Conservation (phyloP, 2,329 filamentous ascomycete genomes). For the Diaporthe citri region DNA sequence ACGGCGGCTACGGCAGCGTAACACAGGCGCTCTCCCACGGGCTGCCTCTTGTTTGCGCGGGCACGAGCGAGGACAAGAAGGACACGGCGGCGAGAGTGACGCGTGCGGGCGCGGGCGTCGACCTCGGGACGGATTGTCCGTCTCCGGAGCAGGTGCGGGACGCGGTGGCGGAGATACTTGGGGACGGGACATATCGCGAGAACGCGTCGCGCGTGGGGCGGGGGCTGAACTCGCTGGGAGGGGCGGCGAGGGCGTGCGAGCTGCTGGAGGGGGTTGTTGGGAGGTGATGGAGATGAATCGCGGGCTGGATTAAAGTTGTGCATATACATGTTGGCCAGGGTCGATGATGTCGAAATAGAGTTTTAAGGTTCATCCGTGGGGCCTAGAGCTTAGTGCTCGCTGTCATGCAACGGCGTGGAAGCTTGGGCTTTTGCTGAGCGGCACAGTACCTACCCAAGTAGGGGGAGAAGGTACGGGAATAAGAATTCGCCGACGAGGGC, state of each 20-base stretch:
- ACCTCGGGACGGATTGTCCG: slow-evolving; percentile 54
- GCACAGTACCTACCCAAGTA: no score
- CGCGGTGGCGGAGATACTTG: slow-evolving; percentile 50
- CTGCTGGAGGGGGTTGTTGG: slow-evolving; percentile 18
- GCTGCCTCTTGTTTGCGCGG: slow-evolving; percentile 61
- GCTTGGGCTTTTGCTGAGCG: neutral
- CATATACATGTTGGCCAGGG: neutral
- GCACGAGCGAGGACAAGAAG: slow-evolving; percentile 56
- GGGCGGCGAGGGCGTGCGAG: slow-evolving; percentile 28
- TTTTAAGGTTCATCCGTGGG: slow-evolving; percentile 14
- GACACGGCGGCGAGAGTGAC: slow-evolving; percentile 57
- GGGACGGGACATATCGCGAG: slow-evolving; percentile 47
- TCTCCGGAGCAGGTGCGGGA: slow-evolving; percentile 45
- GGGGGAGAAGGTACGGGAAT: neutral
- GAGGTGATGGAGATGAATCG: neutral
- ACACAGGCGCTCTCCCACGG: slow-evolving; percentile 59
- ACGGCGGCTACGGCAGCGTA: slow-evolving; percentile 63
- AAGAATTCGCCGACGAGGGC: neutral
- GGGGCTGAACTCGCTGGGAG: slow-evolving; percentile 39
- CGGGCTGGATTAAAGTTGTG: neutral
- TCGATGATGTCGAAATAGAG: neutral
- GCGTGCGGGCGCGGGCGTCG: slow-evolving; percentile 58
- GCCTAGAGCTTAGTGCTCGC: neutral
- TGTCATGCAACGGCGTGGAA: neutral
- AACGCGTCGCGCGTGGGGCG: slow-evolving; percentile 44